A percentile compares a stretch with the other conserved stretches of the same genome.
Evolutionary conservation across 2,329 filamentous ascomycete species (phyloP).

Genomic region (Cladophialophora chaetospira): DNA sequence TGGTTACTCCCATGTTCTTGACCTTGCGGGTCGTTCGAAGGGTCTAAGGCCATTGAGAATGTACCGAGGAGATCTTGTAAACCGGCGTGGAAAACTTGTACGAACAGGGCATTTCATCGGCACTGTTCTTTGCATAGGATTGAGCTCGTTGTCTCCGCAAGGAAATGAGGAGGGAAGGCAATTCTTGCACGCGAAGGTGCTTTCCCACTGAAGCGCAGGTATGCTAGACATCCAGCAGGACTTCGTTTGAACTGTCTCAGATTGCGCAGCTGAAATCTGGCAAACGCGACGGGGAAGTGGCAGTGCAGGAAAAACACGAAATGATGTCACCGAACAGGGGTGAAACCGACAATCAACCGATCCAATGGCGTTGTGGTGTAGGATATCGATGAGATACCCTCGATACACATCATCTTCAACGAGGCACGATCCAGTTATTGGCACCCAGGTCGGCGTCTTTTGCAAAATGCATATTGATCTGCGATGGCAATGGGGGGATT

Average conservation of each 20-base stretch:
- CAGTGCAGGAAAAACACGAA: no score
- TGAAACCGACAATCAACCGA: no score
- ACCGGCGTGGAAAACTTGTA: not conserved
- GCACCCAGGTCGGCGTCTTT: no score
- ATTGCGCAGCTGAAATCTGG: conserved; percentile 3
- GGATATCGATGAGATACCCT: no score
- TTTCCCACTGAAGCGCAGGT: not conserved
- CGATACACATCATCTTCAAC: no score
- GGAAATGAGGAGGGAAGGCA: not conserved
- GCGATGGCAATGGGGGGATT: no score
- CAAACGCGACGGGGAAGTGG: not conserved
- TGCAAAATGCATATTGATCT: no score
- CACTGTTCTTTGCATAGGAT: not conserved
- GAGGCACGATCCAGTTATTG: no score
- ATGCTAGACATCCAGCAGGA: not conserved
- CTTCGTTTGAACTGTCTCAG: conserved; percentile 10
- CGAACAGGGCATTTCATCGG: conserved; percentile 8
- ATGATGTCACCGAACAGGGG: no score
- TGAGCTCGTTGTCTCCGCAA: not conserved
- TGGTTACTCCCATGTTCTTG: not conserved
- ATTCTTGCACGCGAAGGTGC: not conserved
- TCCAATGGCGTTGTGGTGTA: no score
- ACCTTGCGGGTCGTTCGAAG: not conserved
- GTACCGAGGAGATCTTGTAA: conserved; percentile 1
- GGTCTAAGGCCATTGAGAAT: conserved; percentile 5